Percentiles rank a stretch among this genome's conserved stretches.
These are phyloP conservation scores for Thozetella sp. DNA, from an alignment of 495 filamentous ascomycete genomes.

Conservation along the genomic window DNA sequence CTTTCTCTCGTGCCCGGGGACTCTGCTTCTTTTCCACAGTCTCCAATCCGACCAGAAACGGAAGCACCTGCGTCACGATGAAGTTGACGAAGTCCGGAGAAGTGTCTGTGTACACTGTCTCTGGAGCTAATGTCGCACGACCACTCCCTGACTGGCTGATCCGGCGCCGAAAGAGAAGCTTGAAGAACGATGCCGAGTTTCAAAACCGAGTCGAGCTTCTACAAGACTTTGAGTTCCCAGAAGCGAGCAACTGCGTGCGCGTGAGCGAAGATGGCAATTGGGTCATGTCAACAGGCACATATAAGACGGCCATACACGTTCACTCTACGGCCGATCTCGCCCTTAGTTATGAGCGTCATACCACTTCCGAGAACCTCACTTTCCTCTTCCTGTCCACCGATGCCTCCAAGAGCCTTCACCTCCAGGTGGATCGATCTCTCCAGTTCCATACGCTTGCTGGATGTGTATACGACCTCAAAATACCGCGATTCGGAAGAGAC, in stretches of 20 bases:
- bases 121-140: constrained; percentile 86
- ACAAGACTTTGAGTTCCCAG: constrained; percentile 98
- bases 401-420: constrained; percentile 91
- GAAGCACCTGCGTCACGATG: constrained; percentile 54
- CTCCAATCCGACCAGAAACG: no score
- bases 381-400: constrained; percentile 92
- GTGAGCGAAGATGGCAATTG: constrained; percentile 96
- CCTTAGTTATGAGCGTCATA: constrained; percentile 90
- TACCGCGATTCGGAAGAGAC: constrained; percentile 92
- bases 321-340: constrained; percentile 93
- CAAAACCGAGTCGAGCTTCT: constrained; percentile 92
- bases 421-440: constrained; percentile 88
- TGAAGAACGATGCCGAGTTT: constrained; percentile 92
- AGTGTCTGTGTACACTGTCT: constrained; percentile 95
- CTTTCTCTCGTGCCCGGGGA: no score
- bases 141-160: constrained; percentile 95
- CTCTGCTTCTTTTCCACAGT: no score
- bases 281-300: constrained; percentile 93
- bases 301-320: constrained; percentile 97
- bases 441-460: constrained; percentile 94
- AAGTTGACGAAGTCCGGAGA: constrained; percentile 86
- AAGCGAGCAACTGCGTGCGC: constrained; percentile 90
- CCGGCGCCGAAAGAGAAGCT: constrained; percentile 84
- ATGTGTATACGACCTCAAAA: constrained; percentile 81
- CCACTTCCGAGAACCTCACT: constrained; percentile 88